phyloP scores from a whole-genome alignment of 768 basidiomycete species.

The Kwoniella europaea region DNA sequence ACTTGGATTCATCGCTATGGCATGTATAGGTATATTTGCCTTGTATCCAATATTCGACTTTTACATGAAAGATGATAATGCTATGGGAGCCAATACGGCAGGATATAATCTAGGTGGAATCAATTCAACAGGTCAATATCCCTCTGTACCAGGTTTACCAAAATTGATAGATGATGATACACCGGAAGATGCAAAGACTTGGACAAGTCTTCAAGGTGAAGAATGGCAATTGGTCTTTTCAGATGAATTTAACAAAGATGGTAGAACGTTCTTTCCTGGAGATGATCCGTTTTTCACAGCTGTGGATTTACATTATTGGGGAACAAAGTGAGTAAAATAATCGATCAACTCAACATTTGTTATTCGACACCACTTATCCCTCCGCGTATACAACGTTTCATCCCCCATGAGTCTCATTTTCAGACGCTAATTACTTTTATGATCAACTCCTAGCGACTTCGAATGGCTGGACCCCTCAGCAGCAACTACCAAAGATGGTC shows the following conservation, averaged over 20 bases:
- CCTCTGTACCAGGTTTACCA: slow-evolving; percentile 60
- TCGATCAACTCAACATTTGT: not conserved
- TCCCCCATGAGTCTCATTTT: not conserved
- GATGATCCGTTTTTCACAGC: slow-evolving; percentile 75
- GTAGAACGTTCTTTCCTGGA: slow-evolving; percentile 75
- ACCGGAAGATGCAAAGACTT: slow-evolving; percentile 62
- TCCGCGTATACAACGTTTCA: too few species aligned
- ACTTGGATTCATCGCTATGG: slow-evolving; percentile 64
- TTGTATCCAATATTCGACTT: slow-evolving; percentile 50
- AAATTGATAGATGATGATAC: slow-evolving; percentile 80
- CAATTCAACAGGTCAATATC: slow-evolving; percentile 74
- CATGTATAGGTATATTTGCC: slow-evolving; percentile 53
- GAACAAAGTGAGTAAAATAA: slow-evolving; percentile 40
- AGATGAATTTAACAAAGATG: slow-evolving; percentile 82
- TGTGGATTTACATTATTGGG: slow-evolving; percentile 59
- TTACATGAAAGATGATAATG: slow-evolving; percentile 19
- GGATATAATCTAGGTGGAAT: slow-evolving; percentile 77
- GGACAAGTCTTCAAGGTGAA: slow-evolving; percentile 63
- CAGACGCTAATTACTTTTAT: not conserved
- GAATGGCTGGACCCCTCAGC: slow-evolving; percentile 86
- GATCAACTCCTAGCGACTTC: slow-evolving; percentile 47
- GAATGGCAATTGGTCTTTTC: slow-evolving; percentile 77
- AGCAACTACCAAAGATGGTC: slow-evolving; percentile 73
- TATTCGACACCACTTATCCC: not conserved
- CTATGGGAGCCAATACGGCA: slow-evolving; percentile 32